phyloP scores from a whole-genome alignment of 768 basidiomycete genomes.

The Rhodotorula sphaerocarpa region DNA sequence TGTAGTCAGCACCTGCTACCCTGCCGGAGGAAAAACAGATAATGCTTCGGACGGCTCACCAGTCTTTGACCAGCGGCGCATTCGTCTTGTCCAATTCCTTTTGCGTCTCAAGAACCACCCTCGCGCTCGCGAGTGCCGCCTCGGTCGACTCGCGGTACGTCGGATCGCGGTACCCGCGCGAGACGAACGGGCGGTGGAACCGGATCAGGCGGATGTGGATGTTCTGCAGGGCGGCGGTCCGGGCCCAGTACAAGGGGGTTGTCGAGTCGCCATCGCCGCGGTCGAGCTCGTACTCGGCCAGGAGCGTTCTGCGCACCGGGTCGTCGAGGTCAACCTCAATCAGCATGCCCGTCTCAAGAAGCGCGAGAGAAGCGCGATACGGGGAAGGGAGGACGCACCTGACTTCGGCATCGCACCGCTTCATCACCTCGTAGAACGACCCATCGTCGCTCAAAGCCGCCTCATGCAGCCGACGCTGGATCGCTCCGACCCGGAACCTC shows the following conservation, averaged over 20 bases:
- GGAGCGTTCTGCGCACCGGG: not conserved
- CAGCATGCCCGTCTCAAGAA: no score
- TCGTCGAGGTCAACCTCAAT: no score
- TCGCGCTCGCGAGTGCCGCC: constrained; percentile 8
- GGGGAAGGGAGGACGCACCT: no score
- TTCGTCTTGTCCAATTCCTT: constrained; percentile 23
- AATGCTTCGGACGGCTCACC: not conserved
- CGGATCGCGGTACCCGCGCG: constrained; percentile 21
- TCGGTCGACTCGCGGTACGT: constrained; percentile 18
- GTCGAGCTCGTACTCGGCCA: constrained; percentile 19
- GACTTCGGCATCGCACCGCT: constrained; percentile 6
- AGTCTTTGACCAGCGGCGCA: constrained; percentile 26
- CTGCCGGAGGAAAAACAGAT: not conserved
- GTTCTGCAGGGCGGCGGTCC: constrained; percentile 19
- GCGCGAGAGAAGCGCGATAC: no score
- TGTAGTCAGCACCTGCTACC: no score
- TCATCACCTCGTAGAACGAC: constrained; percentile 12
- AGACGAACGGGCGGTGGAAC: constrained; percentile 21
- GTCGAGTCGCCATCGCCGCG: constrained; percentile 18
- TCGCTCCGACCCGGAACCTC: constrained; percentile 13
- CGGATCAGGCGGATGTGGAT: constrained; percentile 21
- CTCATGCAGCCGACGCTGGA: constrained; percentile 22
- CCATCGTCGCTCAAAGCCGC: constrained; percentile 12
- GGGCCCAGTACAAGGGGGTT: constrained; percentile 14
- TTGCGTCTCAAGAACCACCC: constrained; percentile 21